phyloP scores from a whole-genome alignment of 2,329 filamentous ascomycete species.

The Pyricularia grisea region DNA sequence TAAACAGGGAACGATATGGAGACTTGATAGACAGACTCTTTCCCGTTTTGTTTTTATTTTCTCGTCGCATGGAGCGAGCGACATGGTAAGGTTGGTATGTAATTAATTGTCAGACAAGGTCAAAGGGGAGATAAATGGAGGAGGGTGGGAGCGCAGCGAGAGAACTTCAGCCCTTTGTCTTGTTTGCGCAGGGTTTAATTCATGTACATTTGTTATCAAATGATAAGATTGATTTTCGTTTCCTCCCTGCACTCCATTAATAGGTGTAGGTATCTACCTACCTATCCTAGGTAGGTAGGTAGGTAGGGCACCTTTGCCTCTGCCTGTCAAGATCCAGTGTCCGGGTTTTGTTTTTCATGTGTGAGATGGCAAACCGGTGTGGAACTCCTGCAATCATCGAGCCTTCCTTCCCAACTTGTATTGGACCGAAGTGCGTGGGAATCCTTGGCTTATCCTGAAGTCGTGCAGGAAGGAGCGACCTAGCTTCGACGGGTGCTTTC shows the following conservation, averaged over 20 bases:
- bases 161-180: neutral
- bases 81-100: neutral
- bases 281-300: too few relatives aligned
- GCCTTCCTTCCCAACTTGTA: too few relatives aligned
- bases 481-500: neutral
- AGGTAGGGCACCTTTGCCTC: too few relatives aligned
- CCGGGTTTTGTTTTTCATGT: too few relatives aligned
- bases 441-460: neutral
- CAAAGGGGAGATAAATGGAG: neutral
- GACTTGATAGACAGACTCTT: conserved; percentile 17
- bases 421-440: too few relatives aligned
- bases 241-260: neutral
- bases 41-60: conserved; percentile 14
- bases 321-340: too few relatives aligned
- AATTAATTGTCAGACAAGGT: neutral
- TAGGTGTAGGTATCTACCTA: too few relatives aligned
- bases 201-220: neutral
- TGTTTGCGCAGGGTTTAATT: neutral
- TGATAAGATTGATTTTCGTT: neutral
- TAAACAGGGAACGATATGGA: conserved; percentile 3
- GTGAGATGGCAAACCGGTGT: too few relatives aligned
- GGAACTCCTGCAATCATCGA: too few relatives aligned
- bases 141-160: neutral
- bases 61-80: conserved; percentile 7
- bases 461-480: neutral